Base-by-base conservation (phyloP, 805 yeast genomes). In the Teunomyces lycoperdinae region DNA sequence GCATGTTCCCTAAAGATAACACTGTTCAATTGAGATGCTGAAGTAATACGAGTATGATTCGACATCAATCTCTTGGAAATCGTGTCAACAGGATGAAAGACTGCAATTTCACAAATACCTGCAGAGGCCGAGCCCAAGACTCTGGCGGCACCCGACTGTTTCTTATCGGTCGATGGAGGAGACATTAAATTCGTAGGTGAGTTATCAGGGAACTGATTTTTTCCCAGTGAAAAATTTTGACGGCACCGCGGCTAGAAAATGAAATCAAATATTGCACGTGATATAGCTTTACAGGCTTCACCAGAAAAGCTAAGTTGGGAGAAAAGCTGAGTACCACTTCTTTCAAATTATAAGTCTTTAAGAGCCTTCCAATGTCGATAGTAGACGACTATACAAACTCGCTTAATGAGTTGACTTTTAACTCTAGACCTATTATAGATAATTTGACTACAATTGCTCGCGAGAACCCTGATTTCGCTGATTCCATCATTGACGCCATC, bases 41-140 rank as follows among this genome's bases (percentile, higher is more conserved):
- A 76, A 35, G 86, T 66, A 55, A 92, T 81, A 64, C 74, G 84
- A 45, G 88, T 81, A 56, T 80, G 84, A 72, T 87, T 87, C 31
- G 89, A 82, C 95, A 87, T 87, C 66, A 87, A 79, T 77, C 99
- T 86, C 77, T 94, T 94, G 56, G 99, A 90, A 63, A 90, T 87
- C 44, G 99, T 94, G 73, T 94, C 99, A 32, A 94, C 96, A 16
- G 99, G 99, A 71, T 94, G 99, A 83, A 94, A 94, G 35, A 94
- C 95, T 48, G 87, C 96, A 58, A 94, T 87, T 73, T 94, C 99
- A 62, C 95, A 82, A 65, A 94, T 88, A 60, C 99, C 99, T 36
- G 99, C 99, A 16, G 96, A 79, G 13, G 98, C 99, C n/a, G 98
- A 92, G 42, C 99, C 99, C 41, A 94, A 77, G 38, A 92, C 85